phyloP scores from a whole-genome alignment of 495 filamentous ascomycete species.

The Penicillium daleae region DNA sequence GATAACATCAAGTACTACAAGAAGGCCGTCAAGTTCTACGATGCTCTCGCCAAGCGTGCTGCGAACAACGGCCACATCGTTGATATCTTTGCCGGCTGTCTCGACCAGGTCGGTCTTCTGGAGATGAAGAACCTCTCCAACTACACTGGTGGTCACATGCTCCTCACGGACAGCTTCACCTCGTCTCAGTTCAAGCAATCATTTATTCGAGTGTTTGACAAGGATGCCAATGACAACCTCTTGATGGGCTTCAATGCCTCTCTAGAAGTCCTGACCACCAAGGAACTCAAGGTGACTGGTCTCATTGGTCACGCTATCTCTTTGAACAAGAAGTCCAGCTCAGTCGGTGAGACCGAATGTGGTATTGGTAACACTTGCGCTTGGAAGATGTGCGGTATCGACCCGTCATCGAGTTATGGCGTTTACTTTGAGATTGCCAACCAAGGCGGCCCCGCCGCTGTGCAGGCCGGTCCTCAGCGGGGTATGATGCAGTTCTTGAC shows the following conservation, averaged over 20 bases:
- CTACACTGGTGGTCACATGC: conserved; percentile 97
- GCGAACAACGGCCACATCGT: conserved; percentile 97
- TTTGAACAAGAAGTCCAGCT: conserved; percentile 95
- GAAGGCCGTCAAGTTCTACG: conserved; percentile 99
- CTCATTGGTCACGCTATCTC: conserved; percentile 97
- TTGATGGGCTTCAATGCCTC: conserved; percentile 99
- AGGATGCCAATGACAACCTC: conserved; percentile 90
- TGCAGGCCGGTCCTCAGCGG: conserved; percentile 84
- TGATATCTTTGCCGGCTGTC: conserved; percentile 96
- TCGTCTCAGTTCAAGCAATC: conserved; percentile 99
- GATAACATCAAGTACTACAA: conserved; percentile 99
- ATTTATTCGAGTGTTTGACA: conserved; percentile 96
- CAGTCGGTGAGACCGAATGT: conserved; percentile 96
- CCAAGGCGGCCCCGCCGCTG: conserved; percentile 85
- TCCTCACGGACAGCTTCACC: conserved; percentile 97
- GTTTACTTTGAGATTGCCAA: conserved; percentile 98
- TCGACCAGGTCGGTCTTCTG: conserved; percentile 96
- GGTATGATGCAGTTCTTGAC: conserved; percentile 99
- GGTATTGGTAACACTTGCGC: conserved; percentile 99
- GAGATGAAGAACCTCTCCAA: conserved; percentile 99
- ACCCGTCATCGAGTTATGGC: conserved; percentile 90
- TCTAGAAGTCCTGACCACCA: conserved; percentile 94
- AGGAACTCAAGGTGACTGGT: conserved; percentile 98
- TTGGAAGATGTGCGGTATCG: conserved; percentile 99
- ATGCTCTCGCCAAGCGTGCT: conserved; percentile 91